Base-by-base conservation (phyloP, 2,329 filamentous ascomycete genomes). In the Epichloe uncinata region DNA sequence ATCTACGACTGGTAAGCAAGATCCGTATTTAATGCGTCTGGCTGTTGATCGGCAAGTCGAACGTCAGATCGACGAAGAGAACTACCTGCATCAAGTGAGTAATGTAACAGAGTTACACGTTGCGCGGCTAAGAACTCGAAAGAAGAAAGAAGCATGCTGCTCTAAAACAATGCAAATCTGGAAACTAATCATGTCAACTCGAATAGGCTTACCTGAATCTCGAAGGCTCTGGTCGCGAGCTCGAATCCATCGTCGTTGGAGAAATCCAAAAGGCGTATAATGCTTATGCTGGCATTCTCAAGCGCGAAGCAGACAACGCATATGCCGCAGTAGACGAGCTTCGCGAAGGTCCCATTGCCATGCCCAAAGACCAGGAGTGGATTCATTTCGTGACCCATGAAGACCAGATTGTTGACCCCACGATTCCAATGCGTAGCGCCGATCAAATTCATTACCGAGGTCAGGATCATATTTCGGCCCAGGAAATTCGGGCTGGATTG, bases 191-290 rank as follows among this genome's bases (percentile, higher is more conserved):
- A 16, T 12, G 11, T 13, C 5, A 9, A 38, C 7, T 8, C 4
- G 8, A 15, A 9, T 47, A 95, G 85, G 93, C 93, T 9, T 96
- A 94, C 61, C 74, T 96, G 47, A 97, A 98, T 63, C 75, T 98
- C 13, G 93, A 98, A 66, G 87, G 81, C 57, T 97, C 93, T 15
- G 93, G 93, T 2, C 84, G 90, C 53, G 93, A 98, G 68, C 79
- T 98, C 2, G 93, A 98, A 68, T 86, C 88, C 0, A 97, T 98
- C 55, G 88, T 98, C 1, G 88, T 98, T 13, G 88, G 90, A 57
- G 93, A 98, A 67, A 94, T 98, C 41, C 93, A 98, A 63, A 97
- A 97, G 66, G 89, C 93, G 0, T 97, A 96, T 71, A 95, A 93
- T 60, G 89, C 90, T 2, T 88, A 95, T 58, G 87, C 90, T 22